Conservation (phyloP, 2,329 filamentous ascomycete species). For the Cryphonectria radicalis region DNA sequence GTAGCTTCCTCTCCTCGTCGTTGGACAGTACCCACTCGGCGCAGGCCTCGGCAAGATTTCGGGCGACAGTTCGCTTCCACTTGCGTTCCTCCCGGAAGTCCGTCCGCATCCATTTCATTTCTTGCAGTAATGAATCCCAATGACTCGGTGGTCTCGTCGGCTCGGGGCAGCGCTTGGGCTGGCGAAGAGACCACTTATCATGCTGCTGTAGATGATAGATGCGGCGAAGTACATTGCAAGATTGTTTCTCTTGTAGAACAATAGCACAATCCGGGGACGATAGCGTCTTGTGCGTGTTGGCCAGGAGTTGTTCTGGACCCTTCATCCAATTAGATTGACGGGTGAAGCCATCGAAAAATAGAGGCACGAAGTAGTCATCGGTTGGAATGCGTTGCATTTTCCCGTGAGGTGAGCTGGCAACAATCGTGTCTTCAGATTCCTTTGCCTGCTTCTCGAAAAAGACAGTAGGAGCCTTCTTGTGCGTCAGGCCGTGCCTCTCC, state of each 20-base stretch:
- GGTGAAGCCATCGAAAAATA: constrained; percentile 63
- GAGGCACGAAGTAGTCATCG: constrained; percentile 68
- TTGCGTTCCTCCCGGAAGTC: constrained; percentile 94
- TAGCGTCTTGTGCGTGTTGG: constrained; percentile 85
- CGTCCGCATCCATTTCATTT: constrained; percentile 98
- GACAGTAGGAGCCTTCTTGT: constrained; percentile 73
- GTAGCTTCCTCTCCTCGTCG: constrained; percentile 62
- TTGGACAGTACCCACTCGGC: constrained; percentile 76
- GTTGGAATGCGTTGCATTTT: constrained; percentile 42
- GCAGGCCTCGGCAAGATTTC: constrained; percentile 80
- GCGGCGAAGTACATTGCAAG: constrained; percentile 81
- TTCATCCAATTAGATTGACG: constrained; percentile 63
- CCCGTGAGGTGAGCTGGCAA: constrained; percentile 46
- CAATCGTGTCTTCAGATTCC: constrained; percentile 52
- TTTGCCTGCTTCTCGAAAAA: constrained; percentile 73
- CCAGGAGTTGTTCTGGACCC: constrained; percentile 71
- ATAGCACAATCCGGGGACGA: constrained; percentile 84
- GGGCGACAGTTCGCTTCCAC: constrained; percentile 85
- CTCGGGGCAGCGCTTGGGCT: constrained; percentile 83
- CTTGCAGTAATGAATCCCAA: constrained; percentile 83
- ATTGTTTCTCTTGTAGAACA: constrained; percentile 82
- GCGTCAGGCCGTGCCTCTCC: constrained; percentile 37
- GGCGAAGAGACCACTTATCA: constrained; percentile 90
- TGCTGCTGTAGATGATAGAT: constrained; percentile 91
- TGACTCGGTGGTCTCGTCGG: constrained; percentile 77